These are phyloP conservation scores for Eimeria praecox DNA, from an alignment of 169 alveolate genomes.

Conservation along the genomic window DNA sequence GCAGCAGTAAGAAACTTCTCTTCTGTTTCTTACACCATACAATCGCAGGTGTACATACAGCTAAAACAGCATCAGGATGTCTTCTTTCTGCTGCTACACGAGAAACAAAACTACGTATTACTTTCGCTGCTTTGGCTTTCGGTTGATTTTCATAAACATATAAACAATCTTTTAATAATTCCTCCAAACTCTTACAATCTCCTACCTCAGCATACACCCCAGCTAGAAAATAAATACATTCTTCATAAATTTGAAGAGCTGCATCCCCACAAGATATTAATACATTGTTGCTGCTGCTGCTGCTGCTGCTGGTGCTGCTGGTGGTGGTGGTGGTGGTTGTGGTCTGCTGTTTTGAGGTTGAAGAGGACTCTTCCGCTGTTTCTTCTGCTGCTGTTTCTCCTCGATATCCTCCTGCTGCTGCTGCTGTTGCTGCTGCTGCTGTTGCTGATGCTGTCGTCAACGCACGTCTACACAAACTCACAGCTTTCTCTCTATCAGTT, in stretches of 20 bases:
- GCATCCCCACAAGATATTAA: constrained; percentile 23
- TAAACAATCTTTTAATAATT: constrained; percentile 37
- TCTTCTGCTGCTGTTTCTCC: neutral
- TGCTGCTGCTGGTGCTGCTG: neutral
- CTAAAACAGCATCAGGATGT: constrained; percentile 85
- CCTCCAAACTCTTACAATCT: neutral
- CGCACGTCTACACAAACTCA: neutral
- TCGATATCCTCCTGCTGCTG: neutral
- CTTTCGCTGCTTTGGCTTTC: constrained; percentile 90
- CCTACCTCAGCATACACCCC: constrained; percentile 67
- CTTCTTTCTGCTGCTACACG: constrained; percentile 85
- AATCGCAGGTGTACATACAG: constrained; percentile 93
- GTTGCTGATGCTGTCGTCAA: neutral
- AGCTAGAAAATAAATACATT: constrained; percentile 57
- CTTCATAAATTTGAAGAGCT: constrained; percentile 65
- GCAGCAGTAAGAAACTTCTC: constrained; percentile 94
- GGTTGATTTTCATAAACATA: constrained; percentile 86
- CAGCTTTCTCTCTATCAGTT: neutral
- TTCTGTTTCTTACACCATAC: constrained; percentile 95
- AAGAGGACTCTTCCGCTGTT: neutral
- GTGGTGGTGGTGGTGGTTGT: neutral
- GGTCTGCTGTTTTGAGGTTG: neutral
- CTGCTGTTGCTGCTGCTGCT: constrained; percentile 1
- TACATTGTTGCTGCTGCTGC: neutral
- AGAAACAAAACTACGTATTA: constrained; percentile 85